Evolutionary conservation across 495 filamentous ascomycete genomes (phyloP).

Genomic region (Neurospora sp.): DNA sequence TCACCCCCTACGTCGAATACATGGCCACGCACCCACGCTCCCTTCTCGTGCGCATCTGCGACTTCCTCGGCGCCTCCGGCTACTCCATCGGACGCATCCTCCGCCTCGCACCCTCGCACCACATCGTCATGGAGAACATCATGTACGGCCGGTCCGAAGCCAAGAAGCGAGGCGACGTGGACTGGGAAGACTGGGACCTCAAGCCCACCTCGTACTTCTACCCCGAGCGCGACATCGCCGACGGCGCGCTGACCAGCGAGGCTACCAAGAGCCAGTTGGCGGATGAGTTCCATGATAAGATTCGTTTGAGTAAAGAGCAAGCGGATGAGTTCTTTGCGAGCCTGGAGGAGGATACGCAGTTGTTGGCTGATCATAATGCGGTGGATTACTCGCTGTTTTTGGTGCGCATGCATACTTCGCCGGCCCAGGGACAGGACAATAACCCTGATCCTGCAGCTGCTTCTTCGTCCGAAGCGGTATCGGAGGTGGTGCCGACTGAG

Average conservation of each 20-base stretch:
- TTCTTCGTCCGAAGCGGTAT: slow-evolving; percentile 10
- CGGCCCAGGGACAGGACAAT: slow-evolving; percentile 6
- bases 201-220: slow-evolving; percentile 65
- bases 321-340: slow-evolving; percentile 40
- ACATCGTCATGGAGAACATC: slow-evolving; percentile 67
- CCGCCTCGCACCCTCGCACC: slow-evolving; percentile 48
- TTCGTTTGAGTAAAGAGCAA: slow-evolving; percentile 40
- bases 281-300: slow-evolving; percentile 56
- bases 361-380: slow-evolving; percentile 48
- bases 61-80: slow-evolving; percentile 48
- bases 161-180: slow-evolving; percentile 27
- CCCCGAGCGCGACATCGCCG: slow-evolving; percentile 57
- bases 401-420: slow-evolving; percentile 36
- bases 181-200: slow-evolving; percentile 62
- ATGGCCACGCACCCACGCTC: slow-evolving; percentile 47
- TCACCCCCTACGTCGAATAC: slow-evolving; percentile 49
- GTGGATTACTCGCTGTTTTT: slow-evolving; percentile 65
- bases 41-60: slow-evolving; percentile 57
- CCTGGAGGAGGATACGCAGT: slow-evolving; percentile 47
- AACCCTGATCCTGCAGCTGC: slow-evolving; percentile 1
- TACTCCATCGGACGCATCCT: slow-evolving; percentile 44
- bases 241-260: slow-evolving; percentile 46
- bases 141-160: slow-evolving; percentile 43
- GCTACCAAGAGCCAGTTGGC: slow-evolving; percentile 48
- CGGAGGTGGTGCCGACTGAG: slow-evolving; percentile 14